Percentiles rank a stretch among this genome's conserved stretches.
These are phyloP conservation scores for Dendrobium nobile DNA, from an alignment of 106 monocot species.

Conservation along the genomic window DNA sequence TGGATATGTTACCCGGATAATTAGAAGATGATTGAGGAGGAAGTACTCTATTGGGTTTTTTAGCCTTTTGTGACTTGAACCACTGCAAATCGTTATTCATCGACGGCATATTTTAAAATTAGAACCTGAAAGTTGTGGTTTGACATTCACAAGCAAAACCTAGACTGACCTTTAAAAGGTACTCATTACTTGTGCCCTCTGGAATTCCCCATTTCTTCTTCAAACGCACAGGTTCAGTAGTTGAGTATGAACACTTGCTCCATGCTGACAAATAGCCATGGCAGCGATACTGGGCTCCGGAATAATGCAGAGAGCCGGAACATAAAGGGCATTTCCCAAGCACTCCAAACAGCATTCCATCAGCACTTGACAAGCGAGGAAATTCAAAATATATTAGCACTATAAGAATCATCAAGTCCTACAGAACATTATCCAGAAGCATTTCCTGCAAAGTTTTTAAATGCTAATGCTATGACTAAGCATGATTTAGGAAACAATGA, in stretches of 20 bases:
- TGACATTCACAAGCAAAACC: background rate
- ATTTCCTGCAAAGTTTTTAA: background rate
- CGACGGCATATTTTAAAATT: conserved; percentile 1
- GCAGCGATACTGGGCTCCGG: conserved; percentile 64
- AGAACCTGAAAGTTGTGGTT: background rate
- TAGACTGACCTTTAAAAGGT: conserved; percentile 61
- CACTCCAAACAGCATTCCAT: conserved; percentile 95
- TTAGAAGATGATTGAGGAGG: conserved; percentile 54
- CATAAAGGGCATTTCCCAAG: conserved; percentile 74
- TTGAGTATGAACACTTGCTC: conserved; percentile 91
- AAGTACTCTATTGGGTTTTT: conserved; percentile 66
- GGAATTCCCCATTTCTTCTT: conserved; percentile 88
- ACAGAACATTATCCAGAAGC: background rate
- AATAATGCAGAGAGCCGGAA: conserved; percentile 69
- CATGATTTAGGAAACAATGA: background rate
- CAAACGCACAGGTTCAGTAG: conserved; percentile 53
- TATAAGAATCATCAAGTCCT: background rate
- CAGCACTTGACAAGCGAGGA: conserved; percentile 53
- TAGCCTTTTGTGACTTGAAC: conserved; percentile 81
- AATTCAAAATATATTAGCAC: background rate
- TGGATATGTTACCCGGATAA: conserved; percentile 8
- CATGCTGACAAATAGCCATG: conserved; percentile 90
- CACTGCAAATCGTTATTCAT: conserved; percentile 50
- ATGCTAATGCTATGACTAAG: background rate
- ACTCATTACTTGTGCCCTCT: conserved; percentile 56